Evolutionary conservation across 306 rosid genomes (phyloP), one percentile per base, ranked within the genome.

Genomic region (Crataegus laevigata): DNA sequence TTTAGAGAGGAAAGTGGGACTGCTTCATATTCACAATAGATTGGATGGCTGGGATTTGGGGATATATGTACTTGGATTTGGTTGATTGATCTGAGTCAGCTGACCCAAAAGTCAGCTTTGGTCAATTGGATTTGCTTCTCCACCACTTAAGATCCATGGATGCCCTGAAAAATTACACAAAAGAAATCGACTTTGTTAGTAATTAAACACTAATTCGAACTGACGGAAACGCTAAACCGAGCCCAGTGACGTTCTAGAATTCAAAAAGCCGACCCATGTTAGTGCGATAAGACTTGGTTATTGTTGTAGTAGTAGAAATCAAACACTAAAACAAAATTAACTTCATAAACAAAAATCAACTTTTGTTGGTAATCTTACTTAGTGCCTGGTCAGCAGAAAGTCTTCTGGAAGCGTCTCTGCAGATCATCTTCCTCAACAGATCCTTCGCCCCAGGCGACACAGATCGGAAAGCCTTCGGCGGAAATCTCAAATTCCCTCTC

Each of bases 141-240:
- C 93, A 51, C 87, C 96, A 66, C 79, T 86, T 66, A 86, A 22
- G 54, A 93, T 90, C 98, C 98, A 93, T 4, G 96, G 94, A 57
- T 93, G 98, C 68, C 91, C 94, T 92, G 84, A 30, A 63, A 29
- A 78, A 0, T 61, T 70, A 45, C 61, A 34, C 68, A 76, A 5
- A 42, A 34, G 40, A 59, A 13, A 72, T 47, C 5, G 28, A 42
- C 11, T 73, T 36, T 42, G 73, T 83, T 24, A 85, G 75, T 17
- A 68, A 26, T n/a, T 7, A 29, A 0, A 25, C 55, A 8, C 4
- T 28, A 47, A 32, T 32, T 32, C 7, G 36, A 32, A 5, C 36
- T 3, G 38, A 36, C 9, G 40, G 8, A 36, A 36, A 36, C 2
- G 2, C 40, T 6, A 36, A 36, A 36, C 2, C 40, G 40, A 36